A percentile compares a stretch with the other conserved stretches of the same genome.
These are phyloP conservation scores for Poteriospumella lacustris DNA, from an alignment of 108 stramenopile species.

Conservation along the genomic window DNA sequence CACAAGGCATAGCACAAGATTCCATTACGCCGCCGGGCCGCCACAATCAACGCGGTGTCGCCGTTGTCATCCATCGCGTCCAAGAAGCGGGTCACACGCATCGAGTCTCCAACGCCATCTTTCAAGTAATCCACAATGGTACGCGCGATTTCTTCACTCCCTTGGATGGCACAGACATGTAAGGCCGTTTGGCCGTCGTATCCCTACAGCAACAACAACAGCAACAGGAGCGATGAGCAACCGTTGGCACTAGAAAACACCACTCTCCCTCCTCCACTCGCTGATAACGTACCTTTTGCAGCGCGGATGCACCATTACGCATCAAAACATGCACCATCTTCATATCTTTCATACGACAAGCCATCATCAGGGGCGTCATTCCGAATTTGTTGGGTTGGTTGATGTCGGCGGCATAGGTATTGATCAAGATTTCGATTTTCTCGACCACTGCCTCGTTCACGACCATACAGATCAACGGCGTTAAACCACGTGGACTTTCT, in stretches of 20 bases:
- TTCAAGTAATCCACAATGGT: slow-evolving; percentile 1
- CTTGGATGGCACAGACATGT: slow-evolving; percentile 17
- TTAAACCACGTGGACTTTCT: not conserved
- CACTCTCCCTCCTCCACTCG: too few species aligned
- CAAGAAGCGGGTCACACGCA: slow-evolving; percentile 9
- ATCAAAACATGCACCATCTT: slow-evolving; percentile 12
- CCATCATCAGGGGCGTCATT: slow-evolving; percentile 17
- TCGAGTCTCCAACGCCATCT: slow-evolving; percentile 1
- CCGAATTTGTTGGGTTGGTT: not conserved
- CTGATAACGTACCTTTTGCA: not conserved
- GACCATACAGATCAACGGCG: not conserved
- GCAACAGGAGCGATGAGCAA: not conserved
- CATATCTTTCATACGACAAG: slow-evolving; percentile 13
- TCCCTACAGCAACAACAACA: not conserved
- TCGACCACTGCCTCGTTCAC: not conserved
- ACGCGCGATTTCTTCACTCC: not conserved
- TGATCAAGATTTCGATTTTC: not conserved
- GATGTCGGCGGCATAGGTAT: not conserved
- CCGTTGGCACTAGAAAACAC: not conserved
- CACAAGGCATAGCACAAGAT: not conserved
- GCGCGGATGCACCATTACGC: not conserved
- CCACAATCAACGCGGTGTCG: slow-evolving; percentile 14
- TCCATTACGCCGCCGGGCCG: slow-evolving; percentile 15
- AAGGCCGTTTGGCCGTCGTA: slow-evolving; percentile 8
- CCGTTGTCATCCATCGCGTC: slow-evolving; percentile 7